These are phyloP conservation scores for Fusarium scirpi DNA, from an alignment of 2,329 filamentous ascomycete genomes.

Conservation along the genomic window DNA sequence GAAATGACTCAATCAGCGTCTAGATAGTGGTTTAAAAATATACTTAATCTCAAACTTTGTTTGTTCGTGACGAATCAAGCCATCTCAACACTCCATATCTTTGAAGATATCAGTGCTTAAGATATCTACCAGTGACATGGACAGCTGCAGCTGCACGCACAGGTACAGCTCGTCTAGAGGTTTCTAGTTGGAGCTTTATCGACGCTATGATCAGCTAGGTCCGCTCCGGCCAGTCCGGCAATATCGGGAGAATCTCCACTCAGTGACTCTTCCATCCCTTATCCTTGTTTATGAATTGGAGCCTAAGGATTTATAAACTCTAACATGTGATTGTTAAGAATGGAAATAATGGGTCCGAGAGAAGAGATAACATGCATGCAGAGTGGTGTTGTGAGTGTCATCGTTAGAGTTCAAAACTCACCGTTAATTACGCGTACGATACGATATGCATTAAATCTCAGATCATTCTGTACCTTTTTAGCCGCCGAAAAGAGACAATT, in stretches of 20 bases:
- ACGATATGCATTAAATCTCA: conserved; percentile 7
- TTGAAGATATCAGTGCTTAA: not conserved
- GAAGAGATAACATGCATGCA: conserved; percentile 10
- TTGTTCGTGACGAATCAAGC: not conserved
- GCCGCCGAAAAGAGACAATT: conserved; percentile 8
- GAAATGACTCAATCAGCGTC: conserved; percentile 1
- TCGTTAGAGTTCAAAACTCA: conserved; percentile 7
- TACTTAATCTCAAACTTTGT: conserved; percentile 1
- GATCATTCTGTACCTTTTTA: not conserved
- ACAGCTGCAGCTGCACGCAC: not conserved
- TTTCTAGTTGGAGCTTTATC: conserved; percentile 34
- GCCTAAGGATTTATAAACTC: conserved; percentile 27
- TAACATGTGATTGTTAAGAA: conserved; percentile 36
- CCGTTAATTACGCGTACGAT: conserved; percentile 31
- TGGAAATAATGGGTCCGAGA: conserved; percentile 1
- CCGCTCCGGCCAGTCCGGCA: conserved; percentile 32
- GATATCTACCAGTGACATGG: not conserved
- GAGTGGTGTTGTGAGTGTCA: conserved; percentile 7
- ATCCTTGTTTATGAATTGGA: conserved; percentile 11
- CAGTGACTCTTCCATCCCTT: not conserved
- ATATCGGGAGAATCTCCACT: conserved; percentile 23
- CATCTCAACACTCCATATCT: not conserved
- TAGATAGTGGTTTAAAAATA: conserved; percentile 10
- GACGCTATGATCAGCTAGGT: conserved; percentile 28
- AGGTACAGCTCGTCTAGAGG: conserved; percentile 18